Base-by-base conservation (phyloP, 2,329 filamentous ascomycete species). In the Phaeosphaeria sp. region DNA sequence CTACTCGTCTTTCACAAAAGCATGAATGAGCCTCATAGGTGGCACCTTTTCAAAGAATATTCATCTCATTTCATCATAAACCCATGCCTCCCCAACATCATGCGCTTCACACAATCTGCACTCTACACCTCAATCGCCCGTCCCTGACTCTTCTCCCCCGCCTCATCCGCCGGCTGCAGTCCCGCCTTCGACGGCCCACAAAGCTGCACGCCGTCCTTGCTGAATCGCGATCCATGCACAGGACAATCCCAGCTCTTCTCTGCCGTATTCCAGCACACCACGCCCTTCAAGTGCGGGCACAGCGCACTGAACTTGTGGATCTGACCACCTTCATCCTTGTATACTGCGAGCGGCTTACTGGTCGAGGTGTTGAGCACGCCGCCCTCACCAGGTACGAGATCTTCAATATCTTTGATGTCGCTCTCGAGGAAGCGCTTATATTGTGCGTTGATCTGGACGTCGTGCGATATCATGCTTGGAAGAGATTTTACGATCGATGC, bases 401-500 rank as follows among this genome's bases (percentile, higher is more conserved):
- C 83, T 64, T 86, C 84, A 33, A 87, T 85, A 62, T 87, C 84
- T 1, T 74, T 73, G 50, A 87, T 84, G 59, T 87, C 85, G 0
- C 81, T 78, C 58, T 85, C 76, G 43, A 83, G 41, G 56, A 83
- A 81, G 3, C 84, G 79, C 73, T 85, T 85, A 72, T 87, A 87
- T 64, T 86, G 83, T 39, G 73, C 54, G 60, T 87, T 86, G 71
- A 85, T 81, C 68, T 86, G 80, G 0, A 85, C 18, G 47, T 86
- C 84, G 61, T 87, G 82, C 10, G 72, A 64, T 3, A 86, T 42
- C 74, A 85, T 81, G 4, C 69, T 67, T 1, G 79, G 79, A 0
- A 81, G 69, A 0, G 78, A 80, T 64, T 82, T 83, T 15, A 75
- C 58, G 18, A 85, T 77, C 2, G 79, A 80, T 0, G 67, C 66